Evolutionary conservation across 2,329 filamentous ascomycete species (phyloP), one percentile per base, ranked within the genome.

Genomic region (Davidsoniella eucalypti): DNA sequence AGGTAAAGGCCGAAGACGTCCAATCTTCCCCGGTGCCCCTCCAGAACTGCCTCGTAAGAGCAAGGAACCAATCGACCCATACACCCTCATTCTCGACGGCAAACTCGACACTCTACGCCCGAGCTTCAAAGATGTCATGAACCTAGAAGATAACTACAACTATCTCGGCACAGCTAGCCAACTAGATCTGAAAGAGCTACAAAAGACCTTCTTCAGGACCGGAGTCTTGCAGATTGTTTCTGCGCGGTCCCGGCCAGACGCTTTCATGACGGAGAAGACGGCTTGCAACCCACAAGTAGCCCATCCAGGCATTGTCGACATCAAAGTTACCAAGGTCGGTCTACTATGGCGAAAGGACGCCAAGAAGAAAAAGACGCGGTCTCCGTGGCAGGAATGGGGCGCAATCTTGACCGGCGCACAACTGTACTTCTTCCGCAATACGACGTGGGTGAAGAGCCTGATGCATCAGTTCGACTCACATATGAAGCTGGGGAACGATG

Each of bases 371-470:
- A 94, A 93, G 64, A 83, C 87, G 0, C 77, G 90, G 41, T 95
- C 90, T 9, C 90, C 92, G 1, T 98, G 92, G 92, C 90, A 95
- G 61, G 92, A 98, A 71, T 98, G 92, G 92, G 92, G 92, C 48
- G 92, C 87, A 21, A 84, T 98, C 52, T 73, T 98, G 26, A 98
- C 92, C 0, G 87, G 90, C n/a, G 93, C 92, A 5, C 90, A 95
- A 60, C 75, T 98, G 6, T 98, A 95, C 63, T 87, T 98, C 64
- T 98, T 96, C 68, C 82, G 86, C 52, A 95, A 96, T 61, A 83
- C 87, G 4, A 73, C 80, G 17, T 98, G 92, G 90, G 80, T 94
- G 33, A 96, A 94, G 64, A 84, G 76, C 52, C 66, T 98, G 55
- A 87, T 96, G 68, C 76, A 84, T 55, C 92, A 98, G 61, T 82